phyloP scores from a whole-genome alignment of 176 grass and related monocot species.

The Bromus sterilis region DNA sequence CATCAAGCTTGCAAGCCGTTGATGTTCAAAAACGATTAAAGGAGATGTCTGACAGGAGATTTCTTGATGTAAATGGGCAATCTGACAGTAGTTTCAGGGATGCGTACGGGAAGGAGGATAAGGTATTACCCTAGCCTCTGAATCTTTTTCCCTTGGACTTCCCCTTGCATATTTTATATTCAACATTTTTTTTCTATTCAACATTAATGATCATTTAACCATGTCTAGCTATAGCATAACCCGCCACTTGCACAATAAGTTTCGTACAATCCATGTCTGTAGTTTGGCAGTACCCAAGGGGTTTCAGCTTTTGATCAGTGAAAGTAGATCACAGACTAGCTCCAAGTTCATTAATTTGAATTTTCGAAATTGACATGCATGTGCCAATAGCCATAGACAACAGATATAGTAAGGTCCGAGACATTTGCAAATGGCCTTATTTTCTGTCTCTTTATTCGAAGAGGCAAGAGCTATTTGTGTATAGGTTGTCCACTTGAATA shows the following conservation, averaged over 20 bases:
- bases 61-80: slow-evolving; percentile 45
- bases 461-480: not conserved
- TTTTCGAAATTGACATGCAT: not conserved
- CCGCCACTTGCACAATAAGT: not conserved
- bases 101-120: slow-evolving; percentile 47
- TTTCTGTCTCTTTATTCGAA: not conserved
- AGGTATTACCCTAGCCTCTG: slow-evolving; percentile 41
- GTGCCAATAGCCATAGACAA: not conserved
- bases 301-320: not conserved
- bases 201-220: not conserved
- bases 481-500: slow-evolving; percentile 8
- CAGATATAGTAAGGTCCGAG: not conserved
- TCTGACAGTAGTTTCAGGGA: slow-evolving; percentile 54
- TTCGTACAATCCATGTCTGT: not conserved
- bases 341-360: not conserved
- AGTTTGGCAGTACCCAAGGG: not conserved
- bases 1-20: slow-evolving; percentile 62
- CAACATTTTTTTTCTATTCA: not conserved
- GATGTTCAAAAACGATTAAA: slow-evolving; percentile 93
- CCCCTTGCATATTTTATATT: slow-evolving; percentile 1
- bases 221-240: not conserved
- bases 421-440: not conserved
- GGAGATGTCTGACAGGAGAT: slow-evolving; percentile 75
- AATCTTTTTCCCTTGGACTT: not conserved
- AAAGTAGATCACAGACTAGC: not conserved